A percentile compares a stretch with the other conserved stretches of the same genome.
phyloP scores from a whole-genome alignment of 129 eudicot genomes.

The Gnaphalium uliginosum region DNA sequence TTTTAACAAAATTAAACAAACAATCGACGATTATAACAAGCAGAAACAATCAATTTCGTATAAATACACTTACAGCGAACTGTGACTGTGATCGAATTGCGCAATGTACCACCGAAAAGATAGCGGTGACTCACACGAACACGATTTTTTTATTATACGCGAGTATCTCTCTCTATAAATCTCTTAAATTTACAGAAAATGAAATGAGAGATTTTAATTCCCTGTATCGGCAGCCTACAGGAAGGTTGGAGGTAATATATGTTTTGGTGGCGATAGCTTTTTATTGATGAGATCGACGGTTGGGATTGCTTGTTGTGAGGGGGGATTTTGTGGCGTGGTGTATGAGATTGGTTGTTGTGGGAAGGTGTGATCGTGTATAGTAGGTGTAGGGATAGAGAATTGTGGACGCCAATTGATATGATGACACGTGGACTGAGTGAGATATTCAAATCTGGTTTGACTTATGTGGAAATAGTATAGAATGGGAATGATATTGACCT shows the following conservation, averaged over 20 bases:
- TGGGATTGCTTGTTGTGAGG: constrained; percentile 15
- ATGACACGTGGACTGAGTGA: constrained; percentile 28
- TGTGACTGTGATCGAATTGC: constrained; percentile 2
- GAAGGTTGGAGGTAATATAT: constrained; percentile 22
- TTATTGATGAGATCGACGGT: constrained; percentile 19
- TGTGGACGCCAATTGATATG: background rate
- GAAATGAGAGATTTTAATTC: constrained; percentile 4
- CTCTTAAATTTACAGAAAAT: constrained; percentile 17
- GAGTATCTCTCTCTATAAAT: constrained; percentile 26
- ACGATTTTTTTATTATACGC: constrained; percentile 1
- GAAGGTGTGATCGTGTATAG: constrained; percentile 20
- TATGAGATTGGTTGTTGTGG: constrained; percentile 7
- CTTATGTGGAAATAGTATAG: background rate
- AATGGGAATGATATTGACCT: constrained; percentile 30
- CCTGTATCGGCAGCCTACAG: constrained; percentile 16
- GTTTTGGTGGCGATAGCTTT: background rate
- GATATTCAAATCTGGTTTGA: constrained; percentile 25
- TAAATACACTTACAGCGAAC: background rate
- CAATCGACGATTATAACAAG: constrained; percentile 1
- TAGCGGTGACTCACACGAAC: constrained; percentile 1
- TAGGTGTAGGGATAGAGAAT: constrained; percentile 9
- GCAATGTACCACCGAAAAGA: constrained; percentile 36
- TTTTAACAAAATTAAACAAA: constrained; percentile 12
- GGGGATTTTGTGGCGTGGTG: constrained; percentile 11
- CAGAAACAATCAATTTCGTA: background rate